Base-by-base conservation (phyloP, 2,329 filamentous ascomycete species). In the Cylindrodendrum hubeiense region DNA sequence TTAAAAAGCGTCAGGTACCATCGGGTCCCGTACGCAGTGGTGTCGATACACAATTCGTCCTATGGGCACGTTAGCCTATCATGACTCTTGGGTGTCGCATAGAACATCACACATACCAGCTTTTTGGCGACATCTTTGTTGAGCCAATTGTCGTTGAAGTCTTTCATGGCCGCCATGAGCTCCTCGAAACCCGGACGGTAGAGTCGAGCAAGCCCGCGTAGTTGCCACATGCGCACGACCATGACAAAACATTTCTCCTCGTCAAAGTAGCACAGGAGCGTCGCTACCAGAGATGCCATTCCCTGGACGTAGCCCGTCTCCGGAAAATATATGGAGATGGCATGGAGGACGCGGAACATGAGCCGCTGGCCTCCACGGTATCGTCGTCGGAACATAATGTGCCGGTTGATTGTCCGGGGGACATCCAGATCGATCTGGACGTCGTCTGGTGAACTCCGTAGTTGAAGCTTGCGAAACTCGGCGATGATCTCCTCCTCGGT, bases 1-100 rank as follows among this genome's bases (percentile, higher is more conserved):
- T 98, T 98, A 86, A 99, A 99, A 9, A 99, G 85, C 2, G 96
- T 99, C 55, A 99, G 86, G 77, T 99, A 99, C 96, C 96, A 99
- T 56, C 95, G 87, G 4, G 95, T 98, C 33, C 95, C 96, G 77
- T 98, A 99, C n/a, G 95, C 91, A 2, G 94, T 97, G 19, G 93
- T 90, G 44, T 93, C 90, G 71, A 99, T 96, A 67, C 87, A 86
- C 30, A 98, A 86, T 66, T 95, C 91, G 51, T 86, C 87, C 91
- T 94, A 47, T 6, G 13, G 30, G 15, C 15, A 59, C 3, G 63
- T 74, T 60, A 74, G 71, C 19, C 26, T 39, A 33, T 21, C 13
- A n/a, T 12, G 33, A 34, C 22, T 54, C 28, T 26, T 26, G 15
- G 24, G 21, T n/a, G 8, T 37, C 43, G 46, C 39, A 9, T 15